These are phyloP conservation scores for Polysphondylium violaceum DNA, from an alignment of 78 protist genomes.

Conservation along the genomic window DNA sequence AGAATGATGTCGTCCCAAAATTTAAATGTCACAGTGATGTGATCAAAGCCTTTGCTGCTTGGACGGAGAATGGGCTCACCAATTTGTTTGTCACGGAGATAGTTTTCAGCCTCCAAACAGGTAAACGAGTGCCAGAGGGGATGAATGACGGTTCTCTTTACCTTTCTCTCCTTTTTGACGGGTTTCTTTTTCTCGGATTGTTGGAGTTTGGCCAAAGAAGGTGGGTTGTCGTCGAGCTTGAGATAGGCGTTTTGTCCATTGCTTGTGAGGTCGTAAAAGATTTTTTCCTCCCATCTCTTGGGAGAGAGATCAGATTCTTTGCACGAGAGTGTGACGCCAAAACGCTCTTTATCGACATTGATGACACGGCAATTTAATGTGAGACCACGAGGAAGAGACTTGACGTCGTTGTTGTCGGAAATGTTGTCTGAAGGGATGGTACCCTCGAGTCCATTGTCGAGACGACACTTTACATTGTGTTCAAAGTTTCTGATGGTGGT, in stretches of 20 bases:
- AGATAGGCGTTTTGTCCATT: constrained; percentile 30
- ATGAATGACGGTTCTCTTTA: constrained; percentile 59
- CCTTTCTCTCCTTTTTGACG: not conserved
- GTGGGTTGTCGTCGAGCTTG: not conserved
- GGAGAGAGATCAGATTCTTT: constrained; percentile 48
- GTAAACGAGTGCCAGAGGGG: constrained; percentile 60
- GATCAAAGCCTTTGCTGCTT: constrained; percentile 63
- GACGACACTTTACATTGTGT: constrained; percentile 14
- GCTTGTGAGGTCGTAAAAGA: constrained; percentile 4
- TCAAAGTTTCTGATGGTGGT: constrained; percentile 25
- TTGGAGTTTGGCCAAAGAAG: not conserved
- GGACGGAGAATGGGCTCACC: constrained; percentile 78
- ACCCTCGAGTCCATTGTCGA: constrained; percentile 67
- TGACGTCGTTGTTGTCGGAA: constrained; percentile 18
- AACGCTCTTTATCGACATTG: constrained; percentile 31
- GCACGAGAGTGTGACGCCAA: constrained; percentile 45
- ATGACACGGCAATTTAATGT: constrained; percentile 39
- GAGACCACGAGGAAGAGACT: constrained; percentile 25
- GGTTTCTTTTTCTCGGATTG: not conserved
- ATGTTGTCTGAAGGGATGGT: constrained; percentile 27
- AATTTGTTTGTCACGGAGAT: constrained; percentile 38
- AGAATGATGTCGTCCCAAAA: constrained; percentile 29
- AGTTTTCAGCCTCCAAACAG: constrained; percentile 60
- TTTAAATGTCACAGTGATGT: constrained; percentile 79
- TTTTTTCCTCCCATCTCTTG: constrained; percentile 33